Evolutionary conservation across 1,284 basidiomycete species (phyloP).

Genomic region (Megacollybia platyphylla): DNA sequence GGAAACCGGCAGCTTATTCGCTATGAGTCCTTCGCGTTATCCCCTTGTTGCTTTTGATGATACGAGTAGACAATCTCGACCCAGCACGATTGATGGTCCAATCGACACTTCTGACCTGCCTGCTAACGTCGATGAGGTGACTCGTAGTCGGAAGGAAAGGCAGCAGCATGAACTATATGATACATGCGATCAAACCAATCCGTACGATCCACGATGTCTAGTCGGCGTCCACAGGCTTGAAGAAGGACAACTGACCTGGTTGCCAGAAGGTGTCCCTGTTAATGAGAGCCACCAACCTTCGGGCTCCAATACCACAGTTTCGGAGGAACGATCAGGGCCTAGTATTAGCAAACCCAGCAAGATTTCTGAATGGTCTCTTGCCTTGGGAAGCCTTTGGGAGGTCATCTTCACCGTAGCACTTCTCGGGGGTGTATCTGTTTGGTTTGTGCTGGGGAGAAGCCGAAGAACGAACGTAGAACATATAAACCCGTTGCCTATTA

Average conservation of each 20-base stretch:
- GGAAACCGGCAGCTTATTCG: slow-evolving; percentile 62
- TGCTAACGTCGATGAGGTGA: slow-evolving; percentile 28
- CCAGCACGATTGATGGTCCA: slow-evolving; percentile 14
- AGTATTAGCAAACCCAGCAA: background rate
- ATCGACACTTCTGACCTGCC: slow-evolving; percentile 18
- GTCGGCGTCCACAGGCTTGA: slow-evolving; percentile 46
- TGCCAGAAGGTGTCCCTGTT: slow-evolving; percentile 12
- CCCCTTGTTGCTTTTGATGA: slow-evolving; percentile 64
- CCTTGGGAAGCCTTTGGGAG: slow-evolving; percentile 7
- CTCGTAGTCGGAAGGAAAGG: slow-evolving; percentile 23
- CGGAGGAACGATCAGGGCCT: slow-evolving; percentile 12
- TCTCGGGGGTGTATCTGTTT: background rate
- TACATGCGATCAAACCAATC: slow-evolving; percentile 9
- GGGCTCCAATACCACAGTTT: no score
- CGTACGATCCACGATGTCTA: slow-evolving; percentile 40
- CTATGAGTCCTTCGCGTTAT: slow-evolving; percentile 62
- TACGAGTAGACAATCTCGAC: slow-evolving; percentile 9
- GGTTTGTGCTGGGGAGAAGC: background rate
- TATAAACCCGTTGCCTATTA: no score
- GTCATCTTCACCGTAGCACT: background rate
- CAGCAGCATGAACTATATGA: slow-evolving; percentile 12
- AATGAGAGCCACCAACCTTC: no score
- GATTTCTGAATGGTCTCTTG: background rate
- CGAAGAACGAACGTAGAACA: background rate
- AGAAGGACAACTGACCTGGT: slow-evolving; percentile 21